Percentiles rank a stretch among this genome's conserved stretches.
Conservation (phyloP, 176 grass and related monocot species). For the Lolium perenne region DNA sequence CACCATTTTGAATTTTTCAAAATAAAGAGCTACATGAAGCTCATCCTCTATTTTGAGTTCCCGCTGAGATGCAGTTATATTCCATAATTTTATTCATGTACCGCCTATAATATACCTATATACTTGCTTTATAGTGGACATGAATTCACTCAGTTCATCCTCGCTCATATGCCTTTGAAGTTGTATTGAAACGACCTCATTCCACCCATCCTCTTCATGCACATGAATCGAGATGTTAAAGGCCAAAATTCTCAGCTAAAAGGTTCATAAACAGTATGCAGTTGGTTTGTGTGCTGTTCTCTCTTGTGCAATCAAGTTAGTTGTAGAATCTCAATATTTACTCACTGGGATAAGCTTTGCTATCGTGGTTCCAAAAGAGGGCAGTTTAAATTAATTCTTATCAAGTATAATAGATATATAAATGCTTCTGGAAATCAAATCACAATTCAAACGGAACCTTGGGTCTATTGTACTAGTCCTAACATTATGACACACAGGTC, state of each 20-base stretch:
- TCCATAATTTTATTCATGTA: constrained; percentile 10
- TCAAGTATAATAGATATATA: not conserved
- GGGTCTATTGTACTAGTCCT: not conserved
- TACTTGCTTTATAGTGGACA: not conserved
- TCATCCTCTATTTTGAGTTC: no score
- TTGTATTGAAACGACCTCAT: constrained; percentile 17
- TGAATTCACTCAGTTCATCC: not conserved
- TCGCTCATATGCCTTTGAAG: constrained; percentile 25
- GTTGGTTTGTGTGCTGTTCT: not conserved
- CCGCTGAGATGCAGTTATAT: not conserved
- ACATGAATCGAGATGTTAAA: constrained; percentile 1
- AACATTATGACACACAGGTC: constrained; percentile 9
- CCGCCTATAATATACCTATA: constrained; percentile 13
- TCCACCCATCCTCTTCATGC: constrained; percentile 8
- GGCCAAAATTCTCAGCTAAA: not conserved
- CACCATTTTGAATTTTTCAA: not conserved
- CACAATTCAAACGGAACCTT: not conserved
- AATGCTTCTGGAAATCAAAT: constrained; percentile 1
- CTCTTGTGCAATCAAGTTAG: not conserved
- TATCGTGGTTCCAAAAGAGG: constrained; percentile 11
- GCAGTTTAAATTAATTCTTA: not conserved
- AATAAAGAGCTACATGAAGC: no score
- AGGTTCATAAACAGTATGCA: not conserved
- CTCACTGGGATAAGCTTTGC: not conserved
- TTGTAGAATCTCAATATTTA: constrained; percentile 2